Conservation (phyloP, 331 rosid species). For the Telfairia occidentalis region DNA sequence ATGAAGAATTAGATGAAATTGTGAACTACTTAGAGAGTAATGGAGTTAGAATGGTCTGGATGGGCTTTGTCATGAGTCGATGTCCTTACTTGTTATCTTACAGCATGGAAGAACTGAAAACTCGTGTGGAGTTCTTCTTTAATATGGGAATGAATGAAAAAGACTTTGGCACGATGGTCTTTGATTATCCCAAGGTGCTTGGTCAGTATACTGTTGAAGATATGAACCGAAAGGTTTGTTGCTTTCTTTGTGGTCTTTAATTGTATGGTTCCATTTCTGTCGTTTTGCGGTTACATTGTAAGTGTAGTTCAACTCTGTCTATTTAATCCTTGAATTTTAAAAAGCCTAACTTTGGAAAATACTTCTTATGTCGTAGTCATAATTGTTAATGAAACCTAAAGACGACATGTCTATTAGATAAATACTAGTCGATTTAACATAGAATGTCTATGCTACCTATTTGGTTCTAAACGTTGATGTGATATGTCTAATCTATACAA, state of each 20-base stretch:
- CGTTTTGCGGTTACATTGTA: not conserved
- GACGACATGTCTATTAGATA: not conserved
- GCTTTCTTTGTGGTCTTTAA: not conserved
- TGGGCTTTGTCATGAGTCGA: slow-evolving; percentile 69
- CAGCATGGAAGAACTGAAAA: slow-evolving; percentile 57
- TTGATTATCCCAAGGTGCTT: slow-evolving; percentile 68
- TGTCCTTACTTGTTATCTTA: slow-evolving; percentile 66
- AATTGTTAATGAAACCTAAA: not conserved
- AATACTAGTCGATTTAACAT: not conserved
- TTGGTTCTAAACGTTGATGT: not conserved
- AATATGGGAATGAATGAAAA: slow-evolving; percentile 66
- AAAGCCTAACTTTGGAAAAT: not conserved
- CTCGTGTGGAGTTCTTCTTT: slow-evolving; percentile 48
- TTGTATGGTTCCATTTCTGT: not conserved
- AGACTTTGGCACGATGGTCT: slow-evolving; percentile 96
- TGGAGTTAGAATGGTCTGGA: slow-evolving; percentile 83
- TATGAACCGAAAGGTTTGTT: slow-evolving; percentile 71
- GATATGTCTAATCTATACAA: not conserved
- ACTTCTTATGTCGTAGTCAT: not conserved
- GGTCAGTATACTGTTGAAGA: slow-evolving; percentile 54
- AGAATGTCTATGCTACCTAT: not conserved
- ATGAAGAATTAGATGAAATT: slow-evolving; percentile 53
- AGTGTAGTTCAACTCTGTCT: not conserved
- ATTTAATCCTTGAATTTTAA: not conserved
- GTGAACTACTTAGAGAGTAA: slow-evolving; percentile 54